Percentiles rank a stretch among this genome's conserved stretches.
Evolutionary conservation across 208 protist species (phyloP).

Genomic region (Trypanosoma conorhini): DNA sequence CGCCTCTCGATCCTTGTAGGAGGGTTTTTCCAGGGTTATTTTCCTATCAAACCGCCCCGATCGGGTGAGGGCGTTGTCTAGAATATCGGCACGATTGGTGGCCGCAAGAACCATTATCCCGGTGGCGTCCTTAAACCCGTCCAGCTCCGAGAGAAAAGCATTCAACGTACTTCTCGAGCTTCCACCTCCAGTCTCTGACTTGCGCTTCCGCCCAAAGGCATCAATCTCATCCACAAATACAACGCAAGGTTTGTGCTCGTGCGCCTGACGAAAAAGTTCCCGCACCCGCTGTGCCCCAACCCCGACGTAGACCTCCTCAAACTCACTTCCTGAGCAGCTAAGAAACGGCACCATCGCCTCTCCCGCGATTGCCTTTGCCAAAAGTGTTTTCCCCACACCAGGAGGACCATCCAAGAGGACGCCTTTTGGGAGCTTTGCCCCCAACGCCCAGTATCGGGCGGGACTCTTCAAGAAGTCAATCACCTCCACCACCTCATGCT

Average conservation of each 20-base stretch:
- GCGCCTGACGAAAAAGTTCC: slow-evolving; percentile 93
- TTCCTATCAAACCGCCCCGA: slow-evolving; percentile 95
- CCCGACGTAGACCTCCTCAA: slow-evolving; percentile 98
- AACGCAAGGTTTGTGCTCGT: slow-evolving; percentile 95
- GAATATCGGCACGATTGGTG: slow-evolving; percentile 97
- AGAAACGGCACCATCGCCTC: slow-evolving; percentile 96
- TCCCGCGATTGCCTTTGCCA: slow-evolving; percentile 86
- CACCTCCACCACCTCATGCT: slow-evolving; percentile 91
- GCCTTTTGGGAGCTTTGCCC: slow-evolving; percentile 96
- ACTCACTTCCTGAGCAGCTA: slow-evolving; percentile 92
- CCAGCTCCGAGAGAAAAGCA: slow-evolving; percentile 98
- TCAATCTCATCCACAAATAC: slow-evolving; percentile 99
- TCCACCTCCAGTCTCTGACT: slow-evolving; percentile 55
- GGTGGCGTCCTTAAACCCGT: slow-evolving; percentile 94
- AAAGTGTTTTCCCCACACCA: slow-evolving; percentile 95
- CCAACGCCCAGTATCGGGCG: slow-evolving; percentile 91
- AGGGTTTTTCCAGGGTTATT: slow-evolving; percentile 93
- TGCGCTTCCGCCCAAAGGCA: slow-evolving; percentile 88
- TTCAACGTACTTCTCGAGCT: slow-evolving; percentile 95
- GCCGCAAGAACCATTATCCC: slow-evolving; percentile 98
- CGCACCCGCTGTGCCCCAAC: slow-evolving; percentile 95
- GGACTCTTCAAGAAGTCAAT: slow-evolving; percentile 96
- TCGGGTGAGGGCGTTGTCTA: slow-evolving; percentile 97
- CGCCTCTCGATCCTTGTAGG: slow-evolving; percentile 93
- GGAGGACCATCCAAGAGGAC: slow-evolving; percentile 96